Evolutionary conservation across 2,329 filamentous ascomycete species (phyloP).

Genomic region (Aulographum hederae): DNA sequence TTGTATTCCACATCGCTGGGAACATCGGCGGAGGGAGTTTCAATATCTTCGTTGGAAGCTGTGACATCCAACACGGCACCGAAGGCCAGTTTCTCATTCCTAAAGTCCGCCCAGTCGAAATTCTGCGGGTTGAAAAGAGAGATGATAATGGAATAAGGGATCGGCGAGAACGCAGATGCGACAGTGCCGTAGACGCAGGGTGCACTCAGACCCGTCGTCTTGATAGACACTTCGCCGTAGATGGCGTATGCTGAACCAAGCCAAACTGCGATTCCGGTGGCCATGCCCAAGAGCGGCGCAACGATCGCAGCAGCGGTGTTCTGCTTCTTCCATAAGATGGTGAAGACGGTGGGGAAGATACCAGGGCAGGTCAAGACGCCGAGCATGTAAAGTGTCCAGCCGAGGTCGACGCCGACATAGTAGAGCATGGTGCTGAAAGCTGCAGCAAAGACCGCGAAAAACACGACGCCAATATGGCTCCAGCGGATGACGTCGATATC

Average conservation of each 20-base stretch:
- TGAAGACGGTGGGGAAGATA: slow-evolving; percentile 34
- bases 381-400: slow-evolving; percentile 37
- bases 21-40: background rate
- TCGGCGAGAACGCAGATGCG: slow-evolving; percentile 25
- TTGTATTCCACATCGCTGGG: slow-evolving; percentile 16
- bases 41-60: background rate
- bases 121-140: slow-evolving; percentile 26
- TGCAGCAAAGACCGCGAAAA: slow-evolving; percentile 32
- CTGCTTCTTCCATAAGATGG: slow-evolving; percentile 33
- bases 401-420: slow-evolving; percentile 34
- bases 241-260: slow-evolving; percentile 27
- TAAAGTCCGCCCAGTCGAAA: slow-evolving; percentile 22
- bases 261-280: slow-evolving; percentile 34
- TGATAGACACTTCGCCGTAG: slow-evolving; percentile 28
- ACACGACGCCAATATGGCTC: slow-evolving; percentile 34
- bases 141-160: slow-evolving; percentile 27
- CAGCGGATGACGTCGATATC: slow-evolving; percentile 32
- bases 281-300: slow-evolving; percentile 30
- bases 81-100: slow-evolving; percentile 23
- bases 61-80: too few species aligned
- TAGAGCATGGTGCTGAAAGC: slow-evolving; percentile 33
- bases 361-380: slow-evolving; percentile 34
- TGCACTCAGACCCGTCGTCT: slow-evolving; percentile 28
- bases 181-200: slow-evolving; percentile 36
- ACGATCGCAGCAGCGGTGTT: slow-evolving; percentile 30